phyloP scores from a whole-genome alignment of 495 filamentous ascomycete species.

The Penicillium bovifimosum region DNA sequence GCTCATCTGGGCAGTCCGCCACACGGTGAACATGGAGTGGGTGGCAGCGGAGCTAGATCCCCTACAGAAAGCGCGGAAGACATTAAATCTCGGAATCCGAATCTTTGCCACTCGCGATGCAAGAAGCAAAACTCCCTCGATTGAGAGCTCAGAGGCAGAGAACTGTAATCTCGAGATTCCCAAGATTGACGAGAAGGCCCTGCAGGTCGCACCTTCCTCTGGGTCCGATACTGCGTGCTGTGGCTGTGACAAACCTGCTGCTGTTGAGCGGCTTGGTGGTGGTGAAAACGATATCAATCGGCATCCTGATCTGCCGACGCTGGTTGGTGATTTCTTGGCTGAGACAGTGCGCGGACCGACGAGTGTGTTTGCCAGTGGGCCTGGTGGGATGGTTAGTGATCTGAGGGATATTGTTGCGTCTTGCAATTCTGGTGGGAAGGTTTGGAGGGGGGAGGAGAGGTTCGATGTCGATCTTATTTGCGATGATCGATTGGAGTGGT shows the following conservation, averaged over 20 bases:
- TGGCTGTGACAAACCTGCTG: slow-evolving; percentile 5
- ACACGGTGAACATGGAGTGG: slow-evolving; percentile 51
- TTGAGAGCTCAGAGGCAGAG: background rate
- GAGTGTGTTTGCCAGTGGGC: slow-evolving; percentile 56
- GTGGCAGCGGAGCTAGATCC: slow-evolving; percentile 48
- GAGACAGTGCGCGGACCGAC: slow-evolving; percentile 38
- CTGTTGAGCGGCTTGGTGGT: slow-evolving; percentile 10
- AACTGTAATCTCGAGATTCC: slow-evolving; percentile 4
- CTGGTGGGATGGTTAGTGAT: slow-evolving; percentile 53
- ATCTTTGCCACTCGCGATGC: slow-evolving; percentile 52
- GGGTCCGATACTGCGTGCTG: slow-evolving; percentile 4
- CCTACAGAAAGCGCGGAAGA: slow-evolving; percentile 33
- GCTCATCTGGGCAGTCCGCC: slow-evolving; percentile 58
- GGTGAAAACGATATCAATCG: slow-evolving; percentile 9
- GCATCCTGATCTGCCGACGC: slow-evolving; percentile 24
- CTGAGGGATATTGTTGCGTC: slow-evolving; percentile 49
- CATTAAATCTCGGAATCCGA: slow-evolving; percentile 40
- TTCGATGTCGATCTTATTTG: slow-evolving; percentile 53
- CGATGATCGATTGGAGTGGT: slow-evolving; percentile 43
- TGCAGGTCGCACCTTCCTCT: slow-evolving; percentile 3
- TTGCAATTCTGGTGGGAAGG: slow-evolving; percentile 43
- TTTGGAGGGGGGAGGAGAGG: slow-evolving; percentile 50
- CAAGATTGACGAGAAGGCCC: slow-evolving; percentile 5
- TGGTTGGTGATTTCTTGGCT: slow-evolving; percentile 27
- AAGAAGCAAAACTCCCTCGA: background rate